phyloP scores from a whole-genome alignment of 2,329 filamentous ascomycete species.

The Claviceps paspali region DNA sequence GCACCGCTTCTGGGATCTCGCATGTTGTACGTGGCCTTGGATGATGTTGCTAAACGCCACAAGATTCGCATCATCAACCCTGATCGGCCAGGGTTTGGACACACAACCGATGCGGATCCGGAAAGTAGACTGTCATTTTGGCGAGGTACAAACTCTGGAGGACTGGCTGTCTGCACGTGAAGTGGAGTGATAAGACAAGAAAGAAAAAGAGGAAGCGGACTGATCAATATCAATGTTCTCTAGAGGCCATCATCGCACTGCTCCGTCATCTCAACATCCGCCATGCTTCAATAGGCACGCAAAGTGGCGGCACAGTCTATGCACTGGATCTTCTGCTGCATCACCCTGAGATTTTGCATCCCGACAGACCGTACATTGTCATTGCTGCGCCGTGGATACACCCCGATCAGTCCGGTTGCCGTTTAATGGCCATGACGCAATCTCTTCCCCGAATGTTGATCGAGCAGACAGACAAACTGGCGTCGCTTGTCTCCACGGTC shows the following conservation, averaged over 20 bases:
- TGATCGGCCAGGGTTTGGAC: slow-evolving; percentile 22
- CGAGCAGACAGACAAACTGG: slow-evolving; percentile 10
- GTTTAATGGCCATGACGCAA: slow-evolving; percentile 9
- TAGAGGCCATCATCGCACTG: slow-evolving; percentile 15
- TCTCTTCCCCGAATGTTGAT: slow-evolving; percentile 10
- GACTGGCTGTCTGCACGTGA: too few relatives aligned
- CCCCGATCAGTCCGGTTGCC: slow-evolving; percentile 12
- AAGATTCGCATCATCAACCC: slow-evolving; percentile 17
- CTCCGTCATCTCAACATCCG: slow-evolving; percentile 17
- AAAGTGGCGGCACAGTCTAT: slow-evolving; percentile 17
- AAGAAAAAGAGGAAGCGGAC: too few relatives aligned
- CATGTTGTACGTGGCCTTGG: slow-evolving; percentile 17
- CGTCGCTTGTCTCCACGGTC: slow-evolving; percentile 9
- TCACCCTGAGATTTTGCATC: slow-evolving; percentile 14
- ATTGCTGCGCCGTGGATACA: slow-evolving; percentile 18
- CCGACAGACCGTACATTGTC: slow-evolving; percentile 12
- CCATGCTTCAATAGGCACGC: slow-evolving; percentile 15
- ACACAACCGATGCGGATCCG: slow-evolving; percentile 14
- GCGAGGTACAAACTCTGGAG: too few relatives aligned
- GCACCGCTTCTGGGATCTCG: slow-evolving; percentile 15
- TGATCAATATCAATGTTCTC: too few relatives aligned
- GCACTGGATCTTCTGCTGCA: slow-evolving; percentile 17
- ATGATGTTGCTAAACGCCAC: slow-evolving; percentile 16
- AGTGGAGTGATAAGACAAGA: too few relatives aligned
- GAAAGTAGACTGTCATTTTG: slow-evolving; percentile 5